These are phyloP conservation scores for Xylaria arbuscula DNA, from an alignment of 2,329 filamentous ascomycete genomes.

Conservation along the genomic window DNA sequence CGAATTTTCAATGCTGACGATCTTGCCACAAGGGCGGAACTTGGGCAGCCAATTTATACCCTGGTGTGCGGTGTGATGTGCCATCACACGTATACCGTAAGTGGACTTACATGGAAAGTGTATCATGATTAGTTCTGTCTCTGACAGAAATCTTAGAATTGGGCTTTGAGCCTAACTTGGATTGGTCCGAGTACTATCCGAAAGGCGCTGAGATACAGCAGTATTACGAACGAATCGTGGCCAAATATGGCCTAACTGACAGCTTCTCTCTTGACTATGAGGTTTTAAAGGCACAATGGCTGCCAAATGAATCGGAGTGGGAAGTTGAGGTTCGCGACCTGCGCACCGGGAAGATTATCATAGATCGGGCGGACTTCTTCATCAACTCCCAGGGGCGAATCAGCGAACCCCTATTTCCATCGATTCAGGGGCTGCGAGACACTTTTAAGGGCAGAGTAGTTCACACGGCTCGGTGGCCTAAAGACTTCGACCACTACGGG, in stretches of 20 bases:
- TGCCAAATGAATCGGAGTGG: conserved; percentile 5
- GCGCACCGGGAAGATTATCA: neutral
- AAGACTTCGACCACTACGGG: conserved; percentile 1
- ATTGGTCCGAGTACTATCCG: conserved; percentile 12
- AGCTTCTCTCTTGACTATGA: neutral
- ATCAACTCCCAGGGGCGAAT: conserved; percentile 9
- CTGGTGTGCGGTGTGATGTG: conserved; percentile 15
- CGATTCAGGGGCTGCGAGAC: neutral
- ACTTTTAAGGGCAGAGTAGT: conserved; percentile 11
- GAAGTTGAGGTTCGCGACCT: conserved; percentile 9
- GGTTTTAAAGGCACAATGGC: neutral
- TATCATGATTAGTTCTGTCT: too few species aligned
- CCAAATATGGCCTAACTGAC: neutral
- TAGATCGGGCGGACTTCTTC: conserved; percentile 10
- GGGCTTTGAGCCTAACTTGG: conserved; percentile 11
- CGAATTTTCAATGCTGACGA: neutral
- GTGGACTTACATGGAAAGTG: neutral
- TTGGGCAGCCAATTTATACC: conserved; percentile 17
- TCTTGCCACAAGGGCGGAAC: conserved; percentile 6
- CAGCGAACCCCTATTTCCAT: conserved; percentile 2
- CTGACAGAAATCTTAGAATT: conserved; percentile 4
- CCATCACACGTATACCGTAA: conserved; percentile 20
- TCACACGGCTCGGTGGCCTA: conserved; percentile 7
- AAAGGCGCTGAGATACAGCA: conserved; percentile 9
- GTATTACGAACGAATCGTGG: conserved; percentile 9